Evolutionary conservation across 2,329 filamentous ascomycete species (phyloP).

Genomic region (Aspergillus bombycis): DNA sequence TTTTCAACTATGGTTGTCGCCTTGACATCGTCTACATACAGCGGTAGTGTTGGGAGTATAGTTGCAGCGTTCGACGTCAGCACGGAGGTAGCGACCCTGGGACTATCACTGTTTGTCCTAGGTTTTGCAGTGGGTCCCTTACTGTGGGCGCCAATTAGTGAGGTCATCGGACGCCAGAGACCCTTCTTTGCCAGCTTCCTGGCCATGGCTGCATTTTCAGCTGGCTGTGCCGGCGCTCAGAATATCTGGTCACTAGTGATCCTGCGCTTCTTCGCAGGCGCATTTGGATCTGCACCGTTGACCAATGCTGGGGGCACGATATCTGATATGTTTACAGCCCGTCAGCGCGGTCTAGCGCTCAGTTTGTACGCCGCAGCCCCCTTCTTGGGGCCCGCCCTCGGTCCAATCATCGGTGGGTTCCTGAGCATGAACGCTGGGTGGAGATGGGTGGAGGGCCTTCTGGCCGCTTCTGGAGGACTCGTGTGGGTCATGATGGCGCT

Average conservation of each 20-base stretch:
- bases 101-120: constrained; percentile 32
- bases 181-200: constrained; percentile 6
- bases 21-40: constrained; percentile 48
- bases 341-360: constrained; percentile 11
- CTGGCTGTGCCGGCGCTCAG: constrained; percentile 52
- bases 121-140: constrained; percentile 34
- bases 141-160: constrained; percentile 37
- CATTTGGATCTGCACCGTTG: constrained; percentile 28
- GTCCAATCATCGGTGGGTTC: constrained; percentile 12
- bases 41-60: constrained; percentile 41
- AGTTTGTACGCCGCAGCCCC: constrained; percentile 10
- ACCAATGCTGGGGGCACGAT: constrained; percentile 3
- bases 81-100: constrained; percentile 45
- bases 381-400: constrained; percentile 8
- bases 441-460: constrained; percentile 13
- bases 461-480: not conserved
- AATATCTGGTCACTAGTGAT: constrained; percentile 61
- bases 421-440: constrained; percentile 11
- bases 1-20: constrained; percentile 48
- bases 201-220: constrained; percentile 7
- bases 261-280: constrained; percentile 58
- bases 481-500: constrained; percentile 6
- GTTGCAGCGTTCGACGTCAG: constrained; percentile 43
- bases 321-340: constrained; percentile 10
- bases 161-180: constrained; percentile 52